phyloP scores from a whole-genome alignment of 23 red algal genomes.

The Gracilaria gracilis region DNA sequence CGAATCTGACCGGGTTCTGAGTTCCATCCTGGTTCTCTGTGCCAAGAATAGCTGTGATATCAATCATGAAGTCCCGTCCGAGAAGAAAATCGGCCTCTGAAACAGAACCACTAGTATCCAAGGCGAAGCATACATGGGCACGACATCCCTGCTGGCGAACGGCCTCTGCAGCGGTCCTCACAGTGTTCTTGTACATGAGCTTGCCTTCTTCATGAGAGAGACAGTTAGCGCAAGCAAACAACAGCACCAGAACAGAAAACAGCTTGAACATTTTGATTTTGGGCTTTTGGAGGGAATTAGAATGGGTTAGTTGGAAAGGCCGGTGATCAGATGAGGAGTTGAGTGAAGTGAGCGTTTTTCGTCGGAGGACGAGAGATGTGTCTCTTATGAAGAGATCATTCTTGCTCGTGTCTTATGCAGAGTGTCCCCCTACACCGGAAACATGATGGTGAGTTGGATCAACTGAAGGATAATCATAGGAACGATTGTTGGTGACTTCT shows the following conservation, averaged over 20 bases:
- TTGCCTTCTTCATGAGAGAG: slow-evolving; percentile 1
- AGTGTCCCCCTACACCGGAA: too few relatives aligned
- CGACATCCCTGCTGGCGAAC: slow-evolving; percentile 2
- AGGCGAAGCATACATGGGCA: slow-evolving; percentile 38
- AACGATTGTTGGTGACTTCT: too few relatives aligned
- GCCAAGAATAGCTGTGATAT: slow-evolving; percentile 18
- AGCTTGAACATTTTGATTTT: too few relatives aligned
- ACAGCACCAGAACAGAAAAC: not conserved
- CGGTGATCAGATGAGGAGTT: too few relatives aligned
- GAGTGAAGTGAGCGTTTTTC: too few relatives aligned
- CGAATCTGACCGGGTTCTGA: not conserved
- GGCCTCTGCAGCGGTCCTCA: not conserved
- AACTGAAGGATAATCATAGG: too few relatives aligned
- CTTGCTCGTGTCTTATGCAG: too few relatives aligned
- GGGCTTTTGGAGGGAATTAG: too few relatives aligned
- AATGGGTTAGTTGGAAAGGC: too few relatives aligned
- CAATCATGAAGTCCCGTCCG: slow-evolving; percentile 29
- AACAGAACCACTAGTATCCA: slow-evolving; percentile 42
- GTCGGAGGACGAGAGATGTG: too few relatives aligned
- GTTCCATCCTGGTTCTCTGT: not conserved
- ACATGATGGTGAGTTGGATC: too few relatives aligned
- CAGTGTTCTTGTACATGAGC: slow-evolving; percentile 20
- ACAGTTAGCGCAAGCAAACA: not conserved
- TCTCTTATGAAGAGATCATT: too few relatives aligned
- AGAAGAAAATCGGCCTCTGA: not conserved